Evolutionary conservation across 768 basidiomycete genomes (phyloP).

Genomic region (Boletales sp.): DNA sequence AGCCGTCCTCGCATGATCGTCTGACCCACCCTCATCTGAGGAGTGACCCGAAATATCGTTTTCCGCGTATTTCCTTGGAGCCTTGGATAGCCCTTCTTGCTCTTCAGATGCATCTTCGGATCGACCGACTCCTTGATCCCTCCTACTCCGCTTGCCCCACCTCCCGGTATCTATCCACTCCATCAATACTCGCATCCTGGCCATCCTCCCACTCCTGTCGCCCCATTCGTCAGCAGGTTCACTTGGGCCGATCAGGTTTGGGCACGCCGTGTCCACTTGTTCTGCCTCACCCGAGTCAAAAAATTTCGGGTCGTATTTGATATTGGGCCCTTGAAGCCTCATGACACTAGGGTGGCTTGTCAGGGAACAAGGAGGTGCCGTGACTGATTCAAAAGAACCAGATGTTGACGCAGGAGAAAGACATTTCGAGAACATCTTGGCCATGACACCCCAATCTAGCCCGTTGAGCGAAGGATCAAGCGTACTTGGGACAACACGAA

Average conservation of each 20-base stretch:
- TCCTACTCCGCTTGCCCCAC: slow-evolving; percentile 35
- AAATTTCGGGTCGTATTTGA: background rate
- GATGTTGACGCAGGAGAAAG: slow-evolving; percentile 30
- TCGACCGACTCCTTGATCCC: slow-evolving; percentile 20
- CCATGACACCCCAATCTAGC: slow-evolving; percentile 73
- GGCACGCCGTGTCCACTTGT: slow-evolving; percentile 49
- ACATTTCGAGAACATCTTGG: slow-evolving; percentile 61
- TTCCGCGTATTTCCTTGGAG: slow-evolving; percentile 9
- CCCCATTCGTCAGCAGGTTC: slow-evolving; percentile 56
- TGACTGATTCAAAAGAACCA: slow-evolving; percentile 13
- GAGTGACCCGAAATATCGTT: slow-evolving; percentile 43
- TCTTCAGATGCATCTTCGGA: slow-evolving; percentile 5
- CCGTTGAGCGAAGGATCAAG: slow-evolving; percentile 47
- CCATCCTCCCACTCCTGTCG: slow-evolving; percentile 41
- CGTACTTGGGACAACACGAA: slow-evolving; percentile 76
- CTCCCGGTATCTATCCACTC: slow-evolving; percentile 37
- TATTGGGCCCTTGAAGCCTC: slow-evolving; percentile 22
- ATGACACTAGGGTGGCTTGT: slow-evolving; percentile 6
- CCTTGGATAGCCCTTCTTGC: background rate
- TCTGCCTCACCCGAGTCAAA: slow-evolving; percentile 13
- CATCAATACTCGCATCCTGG: slow-evolving; percentile 44
- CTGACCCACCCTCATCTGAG: slow-evolving; percentile 39
- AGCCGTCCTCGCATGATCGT: slow-evolving; percentile 54
- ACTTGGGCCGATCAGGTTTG: slow-evolving; percentile 61
- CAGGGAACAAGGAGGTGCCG: slow-evolving; percentile 22